These are phyloP conservation scores for maize (Zea mays) DNA, from an alignment of 176 grass and related monocot species.

Conservation along the genomic window Zm-B73-REFERENCE-NAM-5.0 NC_050099.1:227924501-227925000, in stretches of 20 bases:
- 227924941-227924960: neutral
- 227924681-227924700: constrained; percentile 21
- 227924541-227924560: constrained; percentile 72
- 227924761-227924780: neutral
- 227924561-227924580: constrained; percentile 99
- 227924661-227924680: neutral
- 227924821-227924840: neutral
- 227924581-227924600: constrained; percentile 87
- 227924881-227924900: constrained; percentile 83
- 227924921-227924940: constrained; percentile 52
- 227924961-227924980: neutral
- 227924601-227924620: constrained; percentile 68
- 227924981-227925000: constrained; percentile 2
- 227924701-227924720: constrained; percentile 7
- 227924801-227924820: neutral
- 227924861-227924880: constrained; percentile 76
- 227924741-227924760: neutral
- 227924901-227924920: constrained; percentile 96
- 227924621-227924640: constrained; percentile 22
- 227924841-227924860: constrained; percentile 24
- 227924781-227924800: neutral
- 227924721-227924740: neutral
- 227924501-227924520: constrained; percentile 79
- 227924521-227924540: constrained; percentile 64
- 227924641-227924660: constrained; percentile 6